Conservation (phyloP, 2,329 filamentous ascomycete species). For the Colletotrichum sp. region DNA sequence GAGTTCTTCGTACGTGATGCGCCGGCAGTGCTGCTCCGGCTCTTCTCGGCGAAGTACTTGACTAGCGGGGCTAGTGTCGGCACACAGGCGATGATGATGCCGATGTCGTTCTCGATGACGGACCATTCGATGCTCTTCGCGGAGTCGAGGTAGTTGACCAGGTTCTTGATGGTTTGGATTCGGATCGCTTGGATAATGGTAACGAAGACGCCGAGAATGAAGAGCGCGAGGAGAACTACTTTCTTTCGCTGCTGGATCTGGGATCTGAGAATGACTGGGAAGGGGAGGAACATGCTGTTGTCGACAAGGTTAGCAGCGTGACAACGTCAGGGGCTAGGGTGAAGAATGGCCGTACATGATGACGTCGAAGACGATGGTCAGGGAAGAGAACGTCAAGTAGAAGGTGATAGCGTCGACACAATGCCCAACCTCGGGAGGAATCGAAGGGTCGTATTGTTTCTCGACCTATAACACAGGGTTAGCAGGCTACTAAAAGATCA, state of each 20-base stretch:
- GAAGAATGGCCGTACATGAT: slow-evolving; percentile 34
- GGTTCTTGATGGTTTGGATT: slow-evolving; percentile 50
- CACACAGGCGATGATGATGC: slow-evolving; percentile 45
- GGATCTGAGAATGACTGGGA: slow-evolving; percentile 41
- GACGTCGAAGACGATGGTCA: slow-evolving; percentile 47
- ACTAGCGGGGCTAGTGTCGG: slow-evolving; percentile 49
- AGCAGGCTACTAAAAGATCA: background rate
- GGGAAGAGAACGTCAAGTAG: slow-evolving; percentile 44
- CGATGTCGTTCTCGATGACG: slow-evolving; percentile 47
- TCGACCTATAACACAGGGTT: slow-evolving; percentile 15
- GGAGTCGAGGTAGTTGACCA: slow-evolving; percentile 50
- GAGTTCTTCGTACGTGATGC: background rate
- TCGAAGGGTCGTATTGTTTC: slow-evolving; percentile 44
- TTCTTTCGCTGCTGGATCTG: slow-evolving; percentile 45
- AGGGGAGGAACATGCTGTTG: slow-evolving; percentile 43
- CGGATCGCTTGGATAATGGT: slow-evolving; percentile 56
- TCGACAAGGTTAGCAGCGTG: accelerated
- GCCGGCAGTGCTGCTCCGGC: slow-evolving; percentile 20
- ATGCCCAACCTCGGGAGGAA: slow-evolving; percentile 33
- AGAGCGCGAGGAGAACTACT: slow-evolving; percentile 45
- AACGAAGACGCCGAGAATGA: slow-evolving; percentile 55
- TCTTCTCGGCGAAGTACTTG: slow-evolving; percentile 35
- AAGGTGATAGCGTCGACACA: slow-evolving; percentile 45
- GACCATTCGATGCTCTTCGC: slow-evolving; percentile 49
- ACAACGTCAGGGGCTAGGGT: background rate